Percentiles rank a stretch among this genome's conserved stretches.
phyloP scores from a whole-genome alignment of 2,329 filamentous ascomycete species.

The Fusarium oxysporum region DNA sequence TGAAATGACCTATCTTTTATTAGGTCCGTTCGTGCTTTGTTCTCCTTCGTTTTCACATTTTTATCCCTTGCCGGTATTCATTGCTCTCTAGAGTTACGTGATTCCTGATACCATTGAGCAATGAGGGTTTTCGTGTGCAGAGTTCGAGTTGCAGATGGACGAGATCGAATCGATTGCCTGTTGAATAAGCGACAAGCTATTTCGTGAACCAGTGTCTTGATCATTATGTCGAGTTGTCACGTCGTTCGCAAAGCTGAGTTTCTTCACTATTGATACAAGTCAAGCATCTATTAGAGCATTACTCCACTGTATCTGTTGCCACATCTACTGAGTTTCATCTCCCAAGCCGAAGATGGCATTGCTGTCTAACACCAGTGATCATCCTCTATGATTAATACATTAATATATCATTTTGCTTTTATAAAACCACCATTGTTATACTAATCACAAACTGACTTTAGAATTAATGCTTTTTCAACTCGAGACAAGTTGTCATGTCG shows the following conservation, averaged over 20 bases:
- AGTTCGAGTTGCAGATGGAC: background rate
- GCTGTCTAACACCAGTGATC: background rate
- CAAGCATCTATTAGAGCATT: background rate
- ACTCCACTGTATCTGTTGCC: background rate
- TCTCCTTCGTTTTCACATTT: background rate
- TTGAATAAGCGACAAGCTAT: background rate
- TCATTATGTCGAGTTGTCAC: background rate
- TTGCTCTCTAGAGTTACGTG: background rate
- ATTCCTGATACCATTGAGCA: background rate
- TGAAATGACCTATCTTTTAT: background rate
- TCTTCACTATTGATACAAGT: background rate
- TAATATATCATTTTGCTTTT: background rate
- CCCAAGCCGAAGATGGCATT: background rate
- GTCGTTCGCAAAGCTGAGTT: background rate
- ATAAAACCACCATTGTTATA: too few species aligned
- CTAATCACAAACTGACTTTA: accelerated
- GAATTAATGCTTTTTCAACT: background rate
- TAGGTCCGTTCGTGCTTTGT: background rate
- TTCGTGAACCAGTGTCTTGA: background rate
- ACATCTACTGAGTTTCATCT: background rate
- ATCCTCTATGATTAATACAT: accelerated
- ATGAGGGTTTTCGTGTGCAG: background rate
- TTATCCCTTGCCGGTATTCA: accelerated
- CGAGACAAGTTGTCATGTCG: background rate
- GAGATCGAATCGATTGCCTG: background rate